These are phyloP conservation scores for Septoria linicola DNA, from an alignment of 2,329 filamentous ascomycete genomes.

Conservation along the genomic window DNA sequence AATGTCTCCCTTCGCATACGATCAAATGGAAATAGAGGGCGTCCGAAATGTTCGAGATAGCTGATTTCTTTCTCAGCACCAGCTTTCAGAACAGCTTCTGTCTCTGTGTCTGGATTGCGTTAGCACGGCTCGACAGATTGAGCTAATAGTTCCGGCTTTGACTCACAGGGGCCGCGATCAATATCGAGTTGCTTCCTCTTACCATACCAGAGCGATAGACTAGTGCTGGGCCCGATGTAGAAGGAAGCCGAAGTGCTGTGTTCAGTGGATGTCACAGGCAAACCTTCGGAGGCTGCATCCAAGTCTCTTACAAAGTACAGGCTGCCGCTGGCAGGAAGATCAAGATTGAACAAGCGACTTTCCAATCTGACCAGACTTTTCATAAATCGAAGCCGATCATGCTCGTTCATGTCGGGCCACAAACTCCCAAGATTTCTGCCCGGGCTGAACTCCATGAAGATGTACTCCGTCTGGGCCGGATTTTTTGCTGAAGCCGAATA, in stretches of 20 bases:
- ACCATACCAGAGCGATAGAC: slow-evolving; percentile 35
- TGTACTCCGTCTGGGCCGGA: too few relatives aligned
- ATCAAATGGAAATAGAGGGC: slow-evolving; percentile 36
- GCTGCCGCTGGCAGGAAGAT: too few relatives aligned
- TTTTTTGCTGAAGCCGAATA: too few relatives aligned
- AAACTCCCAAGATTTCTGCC: too few relatives aligned
- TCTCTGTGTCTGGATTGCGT: slow-evolving; percentile 28
- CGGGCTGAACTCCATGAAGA: too few relatives aligned
- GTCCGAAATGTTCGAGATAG: slow-evolving; percentile 34
- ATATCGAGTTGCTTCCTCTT: slow-evolving; percentile 30
- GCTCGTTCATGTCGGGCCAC: too few relatives aligned
- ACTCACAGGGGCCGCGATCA: slow-evolving; percentile 39
- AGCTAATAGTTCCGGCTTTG: not conserved
- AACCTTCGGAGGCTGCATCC: too few relatives aligned
- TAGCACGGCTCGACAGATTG: not conserved
- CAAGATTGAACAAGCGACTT: too few relatives aligned
- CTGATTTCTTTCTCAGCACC: slow-evolving; percentile 38
- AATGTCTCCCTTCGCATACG: slow-evolving; percentile 37
- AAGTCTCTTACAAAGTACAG: too few relatives aligned
- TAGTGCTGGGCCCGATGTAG: slow-evolving; percentile 37
- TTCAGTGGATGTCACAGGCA: too few relatives aligned
- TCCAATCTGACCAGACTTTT: too few relatives aligned
- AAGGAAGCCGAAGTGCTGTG: slow-evolving; percentile 19
- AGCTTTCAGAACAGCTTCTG: slow-evolving; percentile 31
- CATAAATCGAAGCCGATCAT: too few relatives aligned